These are phyloP conservation scores for Picochlorum sp. DNA, from an alignment of 139 green algal genomes.

Conservation along the genomic window DNA sequence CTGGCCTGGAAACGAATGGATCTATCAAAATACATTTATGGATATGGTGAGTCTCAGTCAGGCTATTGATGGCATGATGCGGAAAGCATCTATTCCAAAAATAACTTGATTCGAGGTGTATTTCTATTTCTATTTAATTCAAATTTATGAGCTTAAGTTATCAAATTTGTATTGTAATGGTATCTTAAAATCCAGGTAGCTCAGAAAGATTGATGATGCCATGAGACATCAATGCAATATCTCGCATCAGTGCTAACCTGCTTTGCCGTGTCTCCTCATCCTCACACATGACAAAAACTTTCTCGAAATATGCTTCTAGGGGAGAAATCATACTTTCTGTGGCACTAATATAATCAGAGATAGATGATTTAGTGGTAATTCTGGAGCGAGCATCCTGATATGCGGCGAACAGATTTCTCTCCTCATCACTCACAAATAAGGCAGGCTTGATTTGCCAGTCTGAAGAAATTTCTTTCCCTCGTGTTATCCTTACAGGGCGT, in stretches of 20 bases:
- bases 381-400: constrained; percentile 17
- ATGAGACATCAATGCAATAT: constrained; percentile 60
- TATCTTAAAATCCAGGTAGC: constrained; percentile 88
- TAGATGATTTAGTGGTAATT: constrained; percentile 17
- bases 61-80: constrained; percentile 19
- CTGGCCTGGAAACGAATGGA: constrained; percentile 24
- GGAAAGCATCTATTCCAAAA: constrained; percentile 3
- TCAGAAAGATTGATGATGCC: constrained; percentile 80
- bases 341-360: constrained; percentile 52
- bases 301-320: constrained; percentile 86
- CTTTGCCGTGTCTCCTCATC: constrained; percentile 62
- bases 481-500: constrained; percentile 73
- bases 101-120: background rate
- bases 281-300: constrained; percentile 87
- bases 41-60: constrained; percentile 20
- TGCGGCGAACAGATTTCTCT: constrained; percentile 50
- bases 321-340: constrained; percentile 41
- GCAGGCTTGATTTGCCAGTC: constrained; percentile 31
- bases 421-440: constrained; percentile 68
- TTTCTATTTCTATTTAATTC: background rate
- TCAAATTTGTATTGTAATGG: too few relatives aligned
- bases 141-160: background rate
- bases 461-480: constrained; percentile 64
- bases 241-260: constrained; percentile 72
- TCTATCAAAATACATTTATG: constrained; percentile 31